Evolutionary conservation across 768 basidiomycete species (phyloP).

Genomic region (Pleurotus tuber-regium): DNA sequence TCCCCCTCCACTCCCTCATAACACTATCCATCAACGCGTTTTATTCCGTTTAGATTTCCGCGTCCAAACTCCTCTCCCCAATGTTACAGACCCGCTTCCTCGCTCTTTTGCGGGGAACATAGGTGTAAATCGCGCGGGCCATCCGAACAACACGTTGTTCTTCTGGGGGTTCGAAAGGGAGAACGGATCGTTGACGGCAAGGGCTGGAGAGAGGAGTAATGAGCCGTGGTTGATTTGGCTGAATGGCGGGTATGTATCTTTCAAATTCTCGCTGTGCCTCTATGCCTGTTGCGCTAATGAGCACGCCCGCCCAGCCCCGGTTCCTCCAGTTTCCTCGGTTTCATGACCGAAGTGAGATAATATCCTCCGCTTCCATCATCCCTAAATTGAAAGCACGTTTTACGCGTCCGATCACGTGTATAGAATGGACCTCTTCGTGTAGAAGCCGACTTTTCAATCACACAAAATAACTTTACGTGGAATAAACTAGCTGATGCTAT

Average conservation of each 20-base stretch:
- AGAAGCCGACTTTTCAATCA: constrained; percentile 44
- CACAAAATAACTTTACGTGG: constrained; percentile 56
- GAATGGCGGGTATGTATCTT: constrained; percentile 57
- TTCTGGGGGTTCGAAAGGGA: constrained; percentile 62
- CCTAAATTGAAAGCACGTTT: too few relatives aligned
- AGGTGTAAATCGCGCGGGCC: constrained; percentile 53
- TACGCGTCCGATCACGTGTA: too few relatives aligned
- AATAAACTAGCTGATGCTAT: constrained; percentile 60
- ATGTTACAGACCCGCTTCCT: constrained; percentile 50
- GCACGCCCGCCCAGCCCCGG: too few relatives aligned
- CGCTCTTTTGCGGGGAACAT: constrained; percentile 64
- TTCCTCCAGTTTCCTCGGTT: constrained; percentile 64
- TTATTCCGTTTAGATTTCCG: constrained; percentile 56
- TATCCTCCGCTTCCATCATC: too few relatives aligned
- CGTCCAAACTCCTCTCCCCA: constrained; percentile 55
- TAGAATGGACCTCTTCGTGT: constrained; percentile 73
- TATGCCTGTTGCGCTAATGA: too few relatives aligned
- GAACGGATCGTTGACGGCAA: constrained; percentile 51
- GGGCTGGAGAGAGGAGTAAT: constrained; percentile 21
- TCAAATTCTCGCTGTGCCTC: too few relatives aligned
- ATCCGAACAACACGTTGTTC: constrained; percentile 66
- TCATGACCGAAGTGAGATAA: constrained; percentile 61
- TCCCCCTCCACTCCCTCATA: too few relatives aligned
- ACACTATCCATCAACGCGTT: too few relatives aligned
- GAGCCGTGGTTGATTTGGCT: constrained; percentile 75